Evolutionary conservation across 176 grass and related monocot genomes (phyloP).

Genomic region (Bromus sterilis): DNA sequence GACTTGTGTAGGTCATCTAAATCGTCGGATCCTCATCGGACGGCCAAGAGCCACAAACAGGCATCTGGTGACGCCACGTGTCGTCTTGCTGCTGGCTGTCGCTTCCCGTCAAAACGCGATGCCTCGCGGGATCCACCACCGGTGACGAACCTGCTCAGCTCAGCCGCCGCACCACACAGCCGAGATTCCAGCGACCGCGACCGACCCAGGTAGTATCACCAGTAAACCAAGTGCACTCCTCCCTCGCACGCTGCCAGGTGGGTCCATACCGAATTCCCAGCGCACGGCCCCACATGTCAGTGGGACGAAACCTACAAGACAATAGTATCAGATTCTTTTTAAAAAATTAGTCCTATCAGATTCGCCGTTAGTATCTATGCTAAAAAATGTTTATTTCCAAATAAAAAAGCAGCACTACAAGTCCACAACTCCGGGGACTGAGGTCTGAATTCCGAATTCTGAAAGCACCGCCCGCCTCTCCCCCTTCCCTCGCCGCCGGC

Average conservation of each 20-base stretch:
- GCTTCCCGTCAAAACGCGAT: not conserved
- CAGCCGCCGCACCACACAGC: not conserved
- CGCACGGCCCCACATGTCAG: not conserved
- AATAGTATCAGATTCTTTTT: not conserved
- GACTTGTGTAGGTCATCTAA: not conserved
- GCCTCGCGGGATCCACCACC: not conserved
- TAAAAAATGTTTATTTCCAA: not conserved
- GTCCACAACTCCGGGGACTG: not conserved
- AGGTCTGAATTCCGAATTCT: not conserved
- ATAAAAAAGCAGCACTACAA: not conserved
- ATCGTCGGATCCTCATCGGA: not conserved
- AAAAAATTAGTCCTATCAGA: no score
- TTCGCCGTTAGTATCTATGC: conserved; percentile 16
- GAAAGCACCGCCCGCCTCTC: not conserved
- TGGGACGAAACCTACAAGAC: not conserved
- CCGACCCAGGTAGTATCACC: not conserved
- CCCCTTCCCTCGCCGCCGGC: not conserved
- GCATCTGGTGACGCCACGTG: not conserved
- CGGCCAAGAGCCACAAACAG: not conserved
- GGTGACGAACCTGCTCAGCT: not conserved
- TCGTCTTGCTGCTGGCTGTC: not conserved
- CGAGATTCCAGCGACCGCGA: not conserved
- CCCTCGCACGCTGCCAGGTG: not conserved
- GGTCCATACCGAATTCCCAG: fast-evolving
- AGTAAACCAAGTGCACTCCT: no score